Evolutionary conservation across 108 stramenopile species (phyloP), one percentile per base, ranked within the genome.

Genomic region (Nitzschia sp.): DNA sequence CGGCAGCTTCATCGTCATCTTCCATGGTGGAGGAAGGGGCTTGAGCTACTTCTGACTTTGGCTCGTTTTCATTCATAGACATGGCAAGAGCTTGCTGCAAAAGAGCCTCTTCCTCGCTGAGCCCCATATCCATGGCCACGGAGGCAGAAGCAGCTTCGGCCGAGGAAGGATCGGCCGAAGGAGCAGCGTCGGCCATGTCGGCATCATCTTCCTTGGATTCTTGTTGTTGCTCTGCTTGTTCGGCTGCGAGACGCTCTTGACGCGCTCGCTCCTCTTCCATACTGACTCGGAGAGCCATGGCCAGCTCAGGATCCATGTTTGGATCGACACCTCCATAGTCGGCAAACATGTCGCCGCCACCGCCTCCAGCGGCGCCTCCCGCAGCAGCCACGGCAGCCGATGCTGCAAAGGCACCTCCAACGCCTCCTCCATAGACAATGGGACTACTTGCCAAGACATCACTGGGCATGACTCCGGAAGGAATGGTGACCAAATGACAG

Each of bases 261-360:
- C 95, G 78, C 3, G 93, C 95, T 11, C 96, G 84, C 79, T 97
- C 96, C 79, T 99, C 98, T 65, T 99, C 98, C 94, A 97, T 96
- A 69, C 90, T 92, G 17, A 97, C 92, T 10, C 97, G 87, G 10
- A 99, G 72, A 15, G 96, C 98, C 95, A 97, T 97, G 70, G 98
- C 98, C 65, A 99, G 80, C 78, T 98, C 98, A 15, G 98, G 98
- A 67, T 99, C 98, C 83, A 95, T 92, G 75, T 87, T 95, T 44
- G 98, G 95, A 80, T 99, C 98, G 54, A 99, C 83, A 11, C 97
- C 98, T 9, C 95, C 91, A 66, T 65, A 95, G 7, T 96, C 95
- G 20, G 87, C 94, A 79, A 96, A 95, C 38, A 67, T 88, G 17
- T 81, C 94, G 6, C 76, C 88, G 26, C 75, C 87, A 10, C 82